Base-by-base conservation (phyloP, 1,284 basidiomycete species). In the Austroboletus olivaceoglutinosus region DNA sequence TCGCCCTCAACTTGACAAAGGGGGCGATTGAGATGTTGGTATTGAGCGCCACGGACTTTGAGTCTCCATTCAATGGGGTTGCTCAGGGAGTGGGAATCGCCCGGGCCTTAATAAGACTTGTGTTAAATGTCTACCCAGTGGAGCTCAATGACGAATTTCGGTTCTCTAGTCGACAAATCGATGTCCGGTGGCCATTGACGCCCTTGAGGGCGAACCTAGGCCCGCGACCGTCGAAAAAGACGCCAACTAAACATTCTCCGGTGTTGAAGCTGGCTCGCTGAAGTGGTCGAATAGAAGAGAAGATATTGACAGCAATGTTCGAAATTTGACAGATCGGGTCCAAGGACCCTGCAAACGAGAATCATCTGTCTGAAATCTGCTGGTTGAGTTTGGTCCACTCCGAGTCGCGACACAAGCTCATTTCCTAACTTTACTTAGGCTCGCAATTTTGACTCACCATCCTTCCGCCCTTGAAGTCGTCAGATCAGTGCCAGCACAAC, bases 21-120 rank as follows among this genome's bases (percentile, higher is more conserved):
- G 33, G 15, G 19, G 45, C 29, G 18, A 43, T 45, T 19, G 43
- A 52, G 41, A 42, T 40, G 37, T 33, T 13, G 25, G 46, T 47
- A 18, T 41, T 31, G 41, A 25, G 13, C 27, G n/a, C 27, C 27
- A 29, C 27, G 27, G 27, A 29, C 27, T 25, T 4, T 29, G 22
- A 21, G 33, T 7, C 33, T 18, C 33, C 33, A 15, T 34, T 29
- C 27, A 29, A 29, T 29, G 27, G 8, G 11, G 10, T 29, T 29
- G 27, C 27, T 29, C n/a, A n/a, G 33, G 37, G 19, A 57, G 61
- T 56, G 63, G 56, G 65, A 65, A 66, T 53, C 48, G 25, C 43
- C 43, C 36, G 31, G 51, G 58, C 54, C 47, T 48, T 60, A 55
- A 62, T 55, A 42, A 56, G 21, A 49, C 49, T 34, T 16, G 37